Evolutionary conservation across 176 grass and related monocot species (phyloP).

Genomic region (Miscanthus lutarioriparius): DNA sequence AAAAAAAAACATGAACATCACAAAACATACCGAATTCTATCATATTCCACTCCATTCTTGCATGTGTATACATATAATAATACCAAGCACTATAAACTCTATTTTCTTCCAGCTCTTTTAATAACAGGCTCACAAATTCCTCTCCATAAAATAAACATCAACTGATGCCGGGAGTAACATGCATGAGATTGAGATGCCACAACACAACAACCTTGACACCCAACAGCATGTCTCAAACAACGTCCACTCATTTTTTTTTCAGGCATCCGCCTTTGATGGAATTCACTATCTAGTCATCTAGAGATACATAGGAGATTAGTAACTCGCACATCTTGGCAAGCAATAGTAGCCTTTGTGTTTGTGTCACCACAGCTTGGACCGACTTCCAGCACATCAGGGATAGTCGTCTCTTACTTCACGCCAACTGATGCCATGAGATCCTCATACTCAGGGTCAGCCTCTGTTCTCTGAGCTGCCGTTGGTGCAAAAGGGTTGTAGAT

Average conservation of each 20-base stretch:
- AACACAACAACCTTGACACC: not conserved
- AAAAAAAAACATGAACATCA: not conserved
- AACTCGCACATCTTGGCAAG: not conserved
- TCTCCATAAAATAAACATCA: not conserved
- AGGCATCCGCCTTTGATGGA: not conserved
- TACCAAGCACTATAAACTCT: not conserved
- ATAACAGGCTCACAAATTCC: not conserved
- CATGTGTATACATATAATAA: not conserved
- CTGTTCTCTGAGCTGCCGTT: conserved; percentile 38
- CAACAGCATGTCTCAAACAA: not conserved
- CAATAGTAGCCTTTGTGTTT: not conserved
- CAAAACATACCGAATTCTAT: not conserved
- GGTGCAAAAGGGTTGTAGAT: conserved; percentile 73
- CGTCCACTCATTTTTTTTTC: not conserved
- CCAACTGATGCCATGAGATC: conserved; percentile 81
- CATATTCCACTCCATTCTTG: not conserved
- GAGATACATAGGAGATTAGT: not conserved
- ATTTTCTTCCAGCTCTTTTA: not conserved
- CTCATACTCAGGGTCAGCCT: conserved; percentile 63
- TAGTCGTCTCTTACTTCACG: conserved; percentile 38
- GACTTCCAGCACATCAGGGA: not conserved
- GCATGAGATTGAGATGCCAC: not conserved
- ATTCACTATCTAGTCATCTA: not conserved
- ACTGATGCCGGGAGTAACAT: not conserved
- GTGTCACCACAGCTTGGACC: not conserved